phyloP scores from a whole-genome alignment of 306 rosid genomes.

The Psophocarpus tetragonolobus region DNA sequence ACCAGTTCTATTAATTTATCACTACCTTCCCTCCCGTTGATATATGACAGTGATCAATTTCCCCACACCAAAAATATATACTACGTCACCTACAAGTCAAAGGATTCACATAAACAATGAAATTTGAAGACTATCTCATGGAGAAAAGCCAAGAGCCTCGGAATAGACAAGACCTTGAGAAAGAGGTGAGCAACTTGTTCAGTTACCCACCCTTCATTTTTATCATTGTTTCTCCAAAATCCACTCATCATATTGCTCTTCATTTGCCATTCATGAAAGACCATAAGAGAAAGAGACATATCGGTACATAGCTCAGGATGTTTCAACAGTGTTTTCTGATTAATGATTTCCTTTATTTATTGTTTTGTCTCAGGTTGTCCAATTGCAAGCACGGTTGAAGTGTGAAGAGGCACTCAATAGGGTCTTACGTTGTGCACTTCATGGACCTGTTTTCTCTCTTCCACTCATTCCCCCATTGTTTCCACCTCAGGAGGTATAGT shows the following conservation, averaged over 20 bases:
- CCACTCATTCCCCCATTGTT: conserved; percentile 50
- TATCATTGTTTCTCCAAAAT: neutral
- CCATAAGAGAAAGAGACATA: neutral
- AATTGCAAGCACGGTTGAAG: conserved; percentile 60
- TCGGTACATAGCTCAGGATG: neutral
- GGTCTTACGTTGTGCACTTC: conserved; percentile 64
- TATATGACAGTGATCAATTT: conserved; percentile 19
- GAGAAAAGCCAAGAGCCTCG: conserved; percentile 56
- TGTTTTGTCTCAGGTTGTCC: conserved; percentile 51
- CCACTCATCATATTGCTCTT: neutral
- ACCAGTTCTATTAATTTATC: neutral
- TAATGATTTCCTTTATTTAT: conserved; percentile 13
- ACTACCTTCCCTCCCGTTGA: conserved; percentile 8
- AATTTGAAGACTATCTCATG: conserved; percentile 79
- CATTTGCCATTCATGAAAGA: neutral
- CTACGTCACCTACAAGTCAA: conserved; percentile 11
- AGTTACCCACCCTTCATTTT: neutral
- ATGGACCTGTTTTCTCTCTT: conserved; percentile 59
- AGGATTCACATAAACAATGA: conserved; percentile 49
- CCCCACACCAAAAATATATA: neutral
- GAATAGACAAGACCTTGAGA: conserved; percentile 61
- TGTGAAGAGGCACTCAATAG: conserved; percentile 62
- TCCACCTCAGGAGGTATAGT: conserved; percentile 70
- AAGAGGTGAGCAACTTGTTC: conserved; percentile 48
- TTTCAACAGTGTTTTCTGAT: neutral